These are phyloP conservation scores for Pleurotus eryngii DNA, from an alignment of 768 basidiomycete species.

Conservation along the genomic window DNA sequence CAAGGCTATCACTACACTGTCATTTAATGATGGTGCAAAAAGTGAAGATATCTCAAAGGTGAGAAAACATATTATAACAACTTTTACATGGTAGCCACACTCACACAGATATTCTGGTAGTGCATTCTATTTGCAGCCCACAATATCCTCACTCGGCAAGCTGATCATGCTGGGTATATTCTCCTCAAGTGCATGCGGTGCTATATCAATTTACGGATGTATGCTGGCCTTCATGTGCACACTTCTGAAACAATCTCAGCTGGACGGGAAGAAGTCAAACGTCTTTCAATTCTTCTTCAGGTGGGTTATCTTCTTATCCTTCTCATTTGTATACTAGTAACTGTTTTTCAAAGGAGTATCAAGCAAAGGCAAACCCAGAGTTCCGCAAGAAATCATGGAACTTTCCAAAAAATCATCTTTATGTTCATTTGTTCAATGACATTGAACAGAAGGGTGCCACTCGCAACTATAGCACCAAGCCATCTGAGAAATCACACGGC, in stretches of 20 bases:
- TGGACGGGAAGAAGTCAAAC: constrained; percentile 13
- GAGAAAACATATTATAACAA: too few species aligned
- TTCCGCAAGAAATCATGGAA: constrained; percentile 17
- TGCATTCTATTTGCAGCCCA: too few species aligned
- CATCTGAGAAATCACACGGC: constrained; percentile 28
- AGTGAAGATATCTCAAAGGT: constrained; percentile 34
- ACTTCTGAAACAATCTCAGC: constrained; percentile 20
- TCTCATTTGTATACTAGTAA: constrained; percentile 2
- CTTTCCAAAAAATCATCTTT: constrained; percentile 32
- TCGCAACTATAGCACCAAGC: constrained; percentile 26
- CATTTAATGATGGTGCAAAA: constrained; percentile 33
- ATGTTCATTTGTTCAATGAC: constrained; percentile 28
- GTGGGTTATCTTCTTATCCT: constrained; percentile 4
- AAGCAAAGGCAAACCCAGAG: constrained; percentile 14
- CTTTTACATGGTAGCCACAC: too few species aligned
- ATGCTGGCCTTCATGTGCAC: constrained; percentile 28
- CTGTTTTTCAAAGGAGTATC: background rate
- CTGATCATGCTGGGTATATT: constrained; percentile 15
- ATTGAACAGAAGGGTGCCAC: constrained; percentile 29
- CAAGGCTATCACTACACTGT: constrained; percentile 14
- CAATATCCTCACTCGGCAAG: constrained; percentile 14
- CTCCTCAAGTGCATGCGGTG: constrained; percentile 25
- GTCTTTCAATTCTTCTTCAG: constrained; percentile 15
- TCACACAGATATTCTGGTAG: too few species aligned
- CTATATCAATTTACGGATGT: constrained; percentile 28